Conservation (phyloP, 176 grass and related monocot genomes). For the Musa schizocarpa region DNA sequence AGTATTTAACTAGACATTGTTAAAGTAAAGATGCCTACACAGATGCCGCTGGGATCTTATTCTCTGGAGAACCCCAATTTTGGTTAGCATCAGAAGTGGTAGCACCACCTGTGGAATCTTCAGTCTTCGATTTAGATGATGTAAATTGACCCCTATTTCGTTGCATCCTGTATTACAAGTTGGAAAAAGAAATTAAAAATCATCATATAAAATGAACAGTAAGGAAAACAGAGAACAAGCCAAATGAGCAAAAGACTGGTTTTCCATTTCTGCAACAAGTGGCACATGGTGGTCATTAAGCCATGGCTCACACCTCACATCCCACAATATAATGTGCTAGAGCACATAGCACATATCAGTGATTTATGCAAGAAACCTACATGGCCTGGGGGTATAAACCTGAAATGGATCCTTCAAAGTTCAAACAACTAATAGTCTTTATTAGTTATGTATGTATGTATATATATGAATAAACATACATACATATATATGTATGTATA, state of each 20-base stretch:
- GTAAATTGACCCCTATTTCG: slow-evolving; percentile 95
- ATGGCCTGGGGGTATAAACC: not conserved
- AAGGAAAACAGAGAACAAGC: not conserved
- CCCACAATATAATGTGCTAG: not conserved
- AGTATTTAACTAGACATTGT: not conserved
- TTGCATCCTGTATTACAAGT: slow-evolving; percentile 59
- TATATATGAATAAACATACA: no score
- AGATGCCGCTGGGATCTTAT: slow-evolving; percentile 57
- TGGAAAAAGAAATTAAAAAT: not conserved
- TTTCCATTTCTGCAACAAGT: not conserved
- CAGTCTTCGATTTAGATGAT: slow-evolving; percentile 78
- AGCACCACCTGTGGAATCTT: slow-evolving; percentile 41
- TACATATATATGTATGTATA: no score
- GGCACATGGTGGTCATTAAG: not conserved
- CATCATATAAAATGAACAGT: not conserved
- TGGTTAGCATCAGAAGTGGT: slow-evolving; percentile 46
- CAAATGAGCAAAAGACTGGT: not conserved
- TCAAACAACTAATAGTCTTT: not conserved
- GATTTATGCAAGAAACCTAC: not conserved
- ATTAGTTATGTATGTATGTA: no score
- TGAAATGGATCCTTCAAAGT: not conserved
- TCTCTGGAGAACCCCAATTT: slow-evolving; percentile 64
- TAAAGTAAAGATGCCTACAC: slow-evolving; percentile 32
- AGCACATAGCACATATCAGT: not conserved
- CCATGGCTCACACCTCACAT: not conserved